Base-by-base conservation (phyloP, 2,329 filamentous ascomycete genomes). In the Hansfordia pulvinata region DNA sequence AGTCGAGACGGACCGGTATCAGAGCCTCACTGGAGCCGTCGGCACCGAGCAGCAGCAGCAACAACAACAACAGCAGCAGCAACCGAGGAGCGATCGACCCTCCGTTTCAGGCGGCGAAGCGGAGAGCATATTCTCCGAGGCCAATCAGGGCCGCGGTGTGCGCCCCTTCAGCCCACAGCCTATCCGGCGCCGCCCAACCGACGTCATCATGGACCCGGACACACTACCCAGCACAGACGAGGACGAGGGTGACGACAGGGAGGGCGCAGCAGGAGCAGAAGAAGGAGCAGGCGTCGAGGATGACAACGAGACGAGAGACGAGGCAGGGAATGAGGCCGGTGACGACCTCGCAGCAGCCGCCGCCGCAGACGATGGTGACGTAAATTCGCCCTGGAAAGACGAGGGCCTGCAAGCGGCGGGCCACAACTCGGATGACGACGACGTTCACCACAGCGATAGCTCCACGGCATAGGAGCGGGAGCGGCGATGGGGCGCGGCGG, bases 101-200 rank as follows among this genome's bases (percentile, higher is more conserved):
- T n/a, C n/a, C n/a, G n/a, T n/a, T n/a, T n/a, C 43, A 25, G 39
- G 46, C 14, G 52, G 49, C 15, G 62, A 69, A 23, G 42, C 47
- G 0, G 61, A 66, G 23, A 67, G 64, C 42, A 57, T 69, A 24
- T 64, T 69, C 37, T 66, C 64, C 8, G 64, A 69, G 24, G 56
- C 66, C 35, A 69, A 66, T 44, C 55, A 60, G 26, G 56, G 64
- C 10, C 52, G 69, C 10, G 64, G 61, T 10, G 60, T 64, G 11
- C 46, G 71, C 17, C 70, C 70, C 0, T 76, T 76, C 38, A 72
- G 67, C 10, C 72, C 72, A 3, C 65, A 69, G 39, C 69, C 52
- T 9, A 46, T 50, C 30, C 39, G 46, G n/a, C 33, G 46, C 25
- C 34, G 34, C 17, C 23, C 38, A 10, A 44, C 45, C 1, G 46